A percentile compares a stretch with the other conserved stretches of the same genome.
Evolutionary conservation across 2,329 filamentous ascomycete genomes (phyloP).

Genomic region (Hypoxylon sp.): DNA sequence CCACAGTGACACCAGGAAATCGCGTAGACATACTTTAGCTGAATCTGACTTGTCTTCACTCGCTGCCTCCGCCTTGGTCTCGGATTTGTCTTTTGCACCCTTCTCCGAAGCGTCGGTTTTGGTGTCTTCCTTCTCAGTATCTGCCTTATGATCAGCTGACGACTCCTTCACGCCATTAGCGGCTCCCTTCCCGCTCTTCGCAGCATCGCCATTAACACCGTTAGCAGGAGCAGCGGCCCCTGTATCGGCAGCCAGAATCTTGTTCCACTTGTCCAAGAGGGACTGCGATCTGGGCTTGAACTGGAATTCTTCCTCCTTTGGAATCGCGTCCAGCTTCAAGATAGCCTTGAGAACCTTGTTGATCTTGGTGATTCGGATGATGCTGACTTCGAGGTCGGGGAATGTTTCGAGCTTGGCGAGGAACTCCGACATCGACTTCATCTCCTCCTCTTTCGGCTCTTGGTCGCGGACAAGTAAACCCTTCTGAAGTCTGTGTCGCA

Average conservation of each 20-base stretch:
- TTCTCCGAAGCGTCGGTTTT: slow-evolving; percentile 56
- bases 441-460: slow-evolving; percentile 87
- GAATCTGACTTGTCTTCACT: slow-evolving; percentile 47
- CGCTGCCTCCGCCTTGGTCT: slow-evolving; percentile 52
- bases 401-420: slow-evolving; percentile 84
- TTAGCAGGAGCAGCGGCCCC: slow-evolving; percentile 60
- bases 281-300: slow-evolving; percentile 88
- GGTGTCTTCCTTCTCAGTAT: slow-evolving; percentile 53
- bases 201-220: slow-evolving; percentile 62
- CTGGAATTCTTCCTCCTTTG: slow-evolving; percentile 87
- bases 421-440: slow-evolving; percentile 83
- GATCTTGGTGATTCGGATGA: slow-evolving; percentile 94
- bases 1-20: background rate
- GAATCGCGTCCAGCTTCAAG: slow-evolving; percentile 87
- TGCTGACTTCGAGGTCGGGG: slow-evolving; percentile 85
- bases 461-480: slow-evolving; percentile 89
- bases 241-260: slow-evolving; percentile 77
- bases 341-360: slow-evolving; percentile 98
- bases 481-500: slow-evolving; percentile 95
- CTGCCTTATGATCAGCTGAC: slow-evolving; percentile 51
- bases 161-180: slow-evolving; percentile 54
- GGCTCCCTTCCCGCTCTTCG: slow-evolving; percentile 54
- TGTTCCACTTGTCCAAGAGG: slow-evolving; percentile 91
- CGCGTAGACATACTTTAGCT: slow-evolving; percentile 53
- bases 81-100: slow-evolving; percentile 59